phyloP scores from a whole-genome alignment of 257 asterid species.

The Capsicum pubescens region DNA sequence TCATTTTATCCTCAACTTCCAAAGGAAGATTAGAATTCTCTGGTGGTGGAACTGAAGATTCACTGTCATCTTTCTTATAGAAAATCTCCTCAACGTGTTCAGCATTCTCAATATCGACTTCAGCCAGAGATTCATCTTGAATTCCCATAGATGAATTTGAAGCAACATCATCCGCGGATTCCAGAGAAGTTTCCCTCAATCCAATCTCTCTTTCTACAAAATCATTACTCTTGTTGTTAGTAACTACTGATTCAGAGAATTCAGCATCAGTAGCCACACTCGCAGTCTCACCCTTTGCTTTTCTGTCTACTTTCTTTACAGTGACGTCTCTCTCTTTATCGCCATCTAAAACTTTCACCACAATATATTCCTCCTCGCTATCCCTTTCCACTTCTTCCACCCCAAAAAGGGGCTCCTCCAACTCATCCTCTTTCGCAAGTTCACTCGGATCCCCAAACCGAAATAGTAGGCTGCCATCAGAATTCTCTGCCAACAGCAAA shows the following conservation, averaged over 20 bases:
- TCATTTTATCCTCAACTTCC: conserved; percentile 32
- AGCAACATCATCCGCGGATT: neutral
- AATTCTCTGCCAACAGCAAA: conserved; percentile 62
- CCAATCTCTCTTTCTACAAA: conserved; percentile 36
- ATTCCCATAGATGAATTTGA: conserved; percentile 22
- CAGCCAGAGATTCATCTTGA: conserved; percentile 26
- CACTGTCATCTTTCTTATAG: conserved; percentile 33
- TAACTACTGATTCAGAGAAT: conserved; percentile 29
- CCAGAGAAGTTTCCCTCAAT: conserved; percentile 23
- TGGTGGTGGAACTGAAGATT: conserved; percentile 25
- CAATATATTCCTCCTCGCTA: conserved; percentile 34
- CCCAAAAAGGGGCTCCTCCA: conserved; percentile 43
- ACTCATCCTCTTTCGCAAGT: conserved; percentile 43
- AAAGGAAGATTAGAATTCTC: conserved; percentile 22
- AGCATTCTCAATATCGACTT: conserved; percentile 28
- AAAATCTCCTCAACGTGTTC: conserved; percentile 29
- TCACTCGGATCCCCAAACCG: conserved; percentile 77
- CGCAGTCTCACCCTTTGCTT: conserved; percentile 30
- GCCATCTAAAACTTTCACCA: conserved; percentile 45
- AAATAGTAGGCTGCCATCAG: conserved; percentile 80
- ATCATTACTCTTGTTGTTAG: conserved; percentile 25
- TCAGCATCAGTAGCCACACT: conserved; percentile 36
- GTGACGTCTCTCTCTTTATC: conserved; percentile 41
- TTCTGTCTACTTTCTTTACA: conserved; percentile 37
- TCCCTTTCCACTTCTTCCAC: conserved; percentile 42